A percentile compares a stretch with the other conserved stretches of the same genome.
Evolutionary conservation across 257 asterid genomes (phyloP).

Genomic region (Osmanthus fragrans): DNA sequence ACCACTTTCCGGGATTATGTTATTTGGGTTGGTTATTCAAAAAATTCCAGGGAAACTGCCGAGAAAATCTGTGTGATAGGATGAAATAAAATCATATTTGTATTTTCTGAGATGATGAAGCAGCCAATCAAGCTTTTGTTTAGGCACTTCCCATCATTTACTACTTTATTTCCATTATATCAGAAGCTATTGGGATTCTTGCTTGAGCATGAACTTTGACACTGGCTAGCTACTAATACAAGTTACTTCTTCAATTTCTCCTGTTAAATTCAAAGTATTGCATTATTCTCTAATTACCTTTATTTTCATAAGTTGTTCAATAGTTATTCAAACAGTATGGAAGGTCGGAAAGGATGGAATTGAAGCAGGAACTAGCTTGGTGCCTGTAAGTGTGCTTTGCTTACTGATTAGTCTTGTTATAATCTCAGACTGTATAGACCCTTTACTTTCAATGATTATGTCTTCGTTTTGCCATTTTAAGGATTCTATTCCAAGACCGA

Average conservation of each 20-base stretch:
- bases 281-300: conserved; percentile 11
- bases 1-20: neutral
- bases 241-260: neutral
- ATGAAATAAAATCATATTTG: neutral
- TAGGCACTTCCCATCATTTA: neutral
- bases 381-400: conserved; percentile 64
- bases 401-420: conserved; percentile 5
- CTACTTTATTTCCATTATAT: neutral
- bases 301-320: conserved; percentile 6
- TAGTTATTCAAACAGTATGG: conserved; percentile 72
- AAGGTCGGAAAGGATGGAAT: conserved; percentile 84
- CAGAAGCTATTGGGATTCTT: neutral
- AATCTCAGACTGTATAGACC: neutral
- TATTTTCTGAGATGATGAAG: neutral
- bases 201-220: neutral
- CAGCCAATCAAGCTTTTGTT: neutral
- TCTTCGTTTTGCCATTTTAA: conserved; percentile 22
- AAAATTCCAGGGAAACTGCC: neutral
- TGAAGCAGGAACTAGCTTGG: conserved; percentile 88
- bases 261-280: neutral
- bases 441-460: neutral
- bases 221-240: neutral
- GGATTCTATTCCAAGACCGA: conserved; percentile 81
- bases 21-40: neutral
- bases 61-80: neutral